A percentile compares a stretch with the other conserved stretches of the same genome.
phyloP scores from a whole-genome alignment of 2,329 filamentous ascomycete species.

The Parastagonospora nodorum region DNA sequence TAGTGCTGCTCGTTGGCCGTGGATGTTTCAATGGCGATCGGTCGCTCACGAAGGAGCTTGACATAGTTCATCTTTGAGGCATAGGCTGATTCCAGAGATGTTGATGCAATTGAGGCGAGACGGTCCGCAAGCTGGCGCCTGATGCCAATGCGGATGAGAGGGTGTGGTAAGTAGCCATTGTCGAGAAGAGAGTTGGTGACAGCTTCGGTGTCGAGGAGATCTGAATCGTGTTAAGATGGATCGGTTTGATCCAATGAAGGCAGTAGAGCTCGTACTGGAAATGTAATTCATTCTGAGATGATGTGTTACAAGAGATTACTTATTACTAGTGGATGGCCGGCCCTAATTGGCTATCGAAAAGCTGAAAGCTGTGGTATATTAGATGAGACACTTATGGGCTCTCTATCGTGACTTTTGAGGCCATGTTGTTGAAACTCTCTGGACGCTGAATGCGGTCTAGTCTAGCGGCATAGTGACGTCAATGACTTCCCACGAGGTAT shows the following conservation, averaged over 20 bases:
- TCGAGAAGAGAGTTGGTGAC: conserved; percentile 59
- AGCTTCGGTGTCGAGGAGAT: conserved; percentile 30
- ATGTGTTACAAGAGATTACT: no score
- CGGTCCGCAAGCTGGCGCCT: conserved; percentile 68
- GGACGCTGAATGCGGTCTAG: conserved; percentile 26
- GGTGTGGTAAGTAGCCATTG: conserved; percentile 67
- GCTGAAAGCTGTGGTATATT: neutral
- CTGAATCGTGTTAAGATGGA: conserved; percentile 13
- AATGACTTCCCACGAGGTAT: conserved; percentile 13
- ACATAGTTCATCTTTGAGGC: conserved; percentile 69
- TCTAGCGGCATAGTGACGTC: conserved; percentile 26
- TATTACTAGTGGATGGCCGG: neutral
- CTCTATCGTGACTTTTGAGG: conserved; percentile 16
- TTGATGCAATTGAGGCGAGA: conserved; percentile 59
- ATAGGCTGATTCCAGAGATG: conserved; percentile 59
- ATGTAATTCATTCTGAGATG: conserved; percentile 37
- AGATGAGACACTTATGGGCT: neutral
- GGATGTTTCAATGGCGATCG: conserved; percentile 71
- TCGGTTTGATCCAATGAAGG: neutral
- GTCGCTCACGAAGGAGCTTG: conserved; percentile 60
- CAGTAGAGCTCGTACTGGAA: conserved; percentile 24
- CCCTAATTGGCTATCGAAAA: neutral
- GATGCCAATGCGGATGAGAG: conserved; percentile 68
- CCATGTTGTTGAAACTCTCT: conserved; percentile 23
- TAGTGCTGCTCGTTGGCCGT: conserved; percentile 73